Base-by-base conservation (phyloP, 306 rosid species). In the Cicer yamashitae region DNA sequence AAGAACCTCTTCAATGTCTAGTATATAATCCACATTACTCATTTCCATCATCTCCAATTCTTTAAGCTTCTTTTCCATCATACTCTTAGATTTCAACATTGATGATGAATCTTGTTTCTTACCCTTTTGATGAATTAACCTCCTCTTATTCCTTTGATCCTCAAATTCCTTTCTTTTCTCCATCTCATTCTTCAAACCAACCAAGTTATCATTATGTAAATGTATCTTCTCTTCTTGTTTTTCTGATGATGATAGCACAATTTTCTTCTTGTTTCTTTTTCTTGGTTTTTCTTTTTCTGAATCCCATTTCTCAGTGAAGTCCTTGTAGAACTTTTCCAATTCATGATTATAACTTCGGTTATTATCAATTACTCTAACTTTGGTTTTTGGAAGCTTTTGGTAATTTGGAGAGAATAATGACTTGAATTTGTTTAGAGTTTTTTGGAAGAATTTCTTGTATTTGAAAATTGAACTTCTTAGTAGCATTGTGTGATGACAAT, bases 1-100 rank as follows among this genome's bases (percentile, higher is more conserved):
- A 74, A 90, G 90, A 74, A 86, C 84, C 83, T 94, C 99, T 79
- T 94, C 90, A 59, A 94, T 89, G 83, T 92, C 97, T 75, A 92
- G 45, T 22, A 76, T 61, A 87, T 91, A 88, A 78, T 94, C 96
- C 69, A 89, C 89, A 84, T 91, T 80, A 52, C 89, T 85, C 72
- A 39, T 70, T 11, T 93, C 97, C 83, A 91, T 50, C 89, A 75
- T 84, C 81, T 90, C 92, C 83, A 94, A 67, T 80, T 90, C 96
- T 78, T 84, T 94, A 54, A 94, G 81, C 87, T 89, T 94, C 73
- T 87, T 59, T 44, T 84, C 91, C 64, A 94, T 84, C 82, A 83
- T 20, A 44, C 51, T 70, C 60, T 7, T 77, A 0, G 57, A 65
- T 14, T 12, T 41, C 1, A 37, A 60, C 11, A 18, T n/a, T 51